Percentiles rank a stretch among this genome's conserved stretches.
phyloP scores from a whole-genome alignment of 2,329 filamentous ascomycete species.

The Aspergillus alliaceus region DNA sequence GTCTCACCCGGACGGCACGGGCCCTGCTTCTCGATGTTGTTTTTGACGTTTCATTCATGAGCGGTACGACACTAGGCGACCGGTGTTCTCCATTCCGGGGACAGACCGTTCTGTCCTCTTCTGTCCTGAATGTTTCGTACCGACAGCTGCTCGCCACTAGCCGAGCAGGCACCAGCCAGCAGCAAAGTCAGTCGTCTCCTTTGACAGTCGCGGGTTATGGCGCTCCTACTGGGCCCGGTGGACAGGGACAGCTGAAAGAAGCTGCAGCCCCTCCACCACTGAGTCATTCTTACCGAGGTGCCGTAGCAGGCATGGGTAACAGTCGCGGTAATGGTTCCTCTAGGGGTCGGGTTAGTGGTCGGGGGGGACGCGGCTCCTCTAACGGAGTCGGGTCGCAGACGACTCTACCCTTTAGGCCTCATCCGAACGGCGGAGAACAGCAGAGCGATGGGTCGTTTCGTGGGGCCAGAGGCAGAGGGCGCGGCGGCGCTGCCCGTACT shows the following conservation, averaged over 20 bases:
- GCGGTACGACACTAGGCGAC: slow-evolving; percentile 85
- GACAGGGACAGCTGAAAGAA: slow-evolving; percentile 60
- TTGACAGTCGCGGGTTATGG: slow-evolving; percentile 59
- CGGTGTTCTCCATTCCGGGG: slow-evolving; percentile 92
- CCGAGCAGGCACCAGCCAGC: slow-evolving; percentile 41
- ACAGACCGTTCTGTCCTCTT: slow-evolving; percentile 83
- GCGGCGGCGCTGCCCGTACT: slow-evolving; percentile 28
- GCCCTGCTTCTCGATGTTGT: slow-evolving; percentile 84
- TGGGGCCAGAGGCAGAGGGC: slow-evolving; percentile 36
- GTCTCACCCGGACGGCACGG: slow-evolving; percentile 83
- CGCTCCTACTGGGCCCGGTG: slow-evolving; percentile 56
- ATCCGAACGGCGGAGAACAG: slow-evolving; percentile 25
- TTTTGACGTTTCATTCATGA: slow-evolving; percentile 96
- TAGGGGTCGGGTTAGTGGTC: slow-evolving; percentile 25
- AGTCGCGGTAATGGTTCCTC: slow-evolving; percentile 35
- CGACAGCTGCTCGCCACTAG: slow-evolving; percentile 70
- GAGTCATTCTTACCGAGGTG: slow-evolving; percentile 59
- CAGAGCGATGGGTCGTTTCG: slow-evolving; percentile 20
- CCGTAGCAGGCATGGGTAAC: slow-evolving; percentile 49
- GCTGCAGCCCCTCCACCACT: slow-evolving; percentile 59
- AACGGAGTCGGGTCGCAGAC: slow-evolving; percentile 26
- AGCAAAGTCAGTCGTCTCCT: slow-evolving; percentile 56
- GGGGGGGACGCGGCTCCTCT: slow-evolving; percentile 29
- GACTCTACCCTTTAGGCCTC: slow-evolving; percentile 33
- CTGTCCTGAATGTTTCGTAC: slow-evolving; percentile 82